Percentiles rank a stretch among this genome's conserved stretches.
phyloP scores from a whole-genome alignment of 768 basidiomycete genomes.

The Suillus discolor region DNA sequence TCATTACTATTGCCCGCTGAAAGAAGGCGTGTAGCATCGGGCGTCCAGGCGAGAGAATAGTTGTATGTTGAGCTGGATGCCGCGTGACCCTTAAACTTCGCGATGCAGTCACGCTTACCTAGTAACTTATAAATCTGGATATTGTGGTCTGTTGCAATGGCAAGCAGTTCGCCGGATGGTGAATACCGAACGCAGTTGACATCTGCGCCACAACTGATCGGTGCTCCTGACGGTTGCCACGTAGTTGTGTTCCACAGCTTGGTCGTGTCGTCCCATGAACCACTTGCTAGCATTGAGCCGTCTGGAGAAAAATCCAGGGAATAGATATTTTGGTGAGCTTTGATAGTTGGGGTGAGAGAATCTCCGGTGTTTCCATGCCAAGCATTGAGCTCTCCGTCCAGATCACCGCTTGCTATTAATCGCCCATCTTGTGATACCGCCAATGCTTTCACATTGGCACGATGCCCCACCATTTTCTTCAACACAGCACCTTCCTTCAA shows the following conservation, averaged over 20 bases:
- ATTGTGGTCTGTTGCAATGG: background rate
- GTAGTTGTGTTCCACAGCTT: slow-evolving; percentile 1
- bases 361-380: background rate
- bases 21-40: background rate
- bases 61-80: background rate
- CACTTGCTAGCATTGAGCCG: background rate
- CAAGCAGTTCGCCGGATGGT: background rate
- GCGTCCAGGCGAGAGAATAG: background rate
- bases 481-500: background rate
- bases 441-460: background rate
- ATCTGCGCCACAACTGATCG: background rate
- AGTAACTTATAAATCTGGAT: background rate
- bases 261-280: background rate
- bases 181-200: background rate
- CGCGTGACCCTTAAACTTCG: background rate
- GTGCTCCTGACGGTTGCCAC: background rate
- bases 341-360: background rate
- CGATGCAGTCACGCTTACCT: background rate
- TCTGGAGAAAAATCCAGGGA: background rate
- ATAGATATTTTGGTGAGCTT: background rate
- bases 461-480: background rate
- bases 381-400: background rate
- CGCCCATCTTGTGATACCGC: background rate
- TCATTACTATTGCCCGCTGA: background rate
- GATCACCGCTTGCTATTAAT: background rate